Base-by-base conservation (phyloP, 2,329 filamentous ascomycete species). In the Fusarium sp. region DNA sequence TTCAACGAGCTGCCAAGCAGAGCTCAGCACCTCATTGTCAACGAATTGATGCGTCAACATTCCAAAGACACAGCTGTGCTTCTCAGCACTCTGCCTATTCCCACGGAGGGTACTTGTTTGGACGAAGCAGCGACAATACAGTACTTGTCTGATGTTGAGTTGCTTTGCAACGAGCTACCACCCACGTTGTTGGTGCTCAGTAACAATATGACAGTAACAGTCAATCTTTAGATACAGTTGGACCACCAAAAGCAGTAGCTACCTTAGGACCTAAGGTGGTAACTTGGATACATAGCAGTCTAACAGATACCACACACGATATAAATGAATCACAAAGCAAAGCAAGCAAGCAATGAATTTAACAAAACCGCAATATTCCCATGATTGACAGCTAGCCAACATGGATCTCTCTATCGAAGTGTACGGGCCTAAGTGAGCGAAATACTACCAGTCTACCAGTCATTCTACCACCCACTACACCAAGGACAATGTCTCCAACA, bases 151-250 rank as follows among this genome's bases (percentile, higher is more conserved):
- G 91, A 94, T 79, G 83, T 95, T 64, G 92, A 96, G 78, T 87
- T 96, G 4, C 80, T 97, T 61, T 95, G 92, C 78, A 88, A 91
- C 74, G 91, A 88, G 13, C 81, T 95, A 66, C 93, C 93, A 29
- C 93, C 94, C 2, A 88, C 90, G 47, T 78, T 97, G 74, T 82
- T 97, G 78, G 92, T 97, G 41, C 87, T 97, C 80, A 94, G 92
- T 79, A 97, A 97, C 79, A 94, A 90, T 75, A 94, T 97, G 91
- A 97, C 93, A 18, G 93, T 97, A 48, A 97, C 92, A 9, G 92
- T 92, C 75, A 92, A 90, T 77, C 79, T 93, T 66, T 93, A 73
- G 57, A 64, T 54, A 61, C 20, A 3, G 7, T 25, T 25, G 6
- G 24, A 25, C 24, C 24, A 25, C 24, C 24, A 25, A 25, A 25